phyloP scores from a whole-genome alignment of 345 rosid species.

The Carallia pectinifolia region DNA sequence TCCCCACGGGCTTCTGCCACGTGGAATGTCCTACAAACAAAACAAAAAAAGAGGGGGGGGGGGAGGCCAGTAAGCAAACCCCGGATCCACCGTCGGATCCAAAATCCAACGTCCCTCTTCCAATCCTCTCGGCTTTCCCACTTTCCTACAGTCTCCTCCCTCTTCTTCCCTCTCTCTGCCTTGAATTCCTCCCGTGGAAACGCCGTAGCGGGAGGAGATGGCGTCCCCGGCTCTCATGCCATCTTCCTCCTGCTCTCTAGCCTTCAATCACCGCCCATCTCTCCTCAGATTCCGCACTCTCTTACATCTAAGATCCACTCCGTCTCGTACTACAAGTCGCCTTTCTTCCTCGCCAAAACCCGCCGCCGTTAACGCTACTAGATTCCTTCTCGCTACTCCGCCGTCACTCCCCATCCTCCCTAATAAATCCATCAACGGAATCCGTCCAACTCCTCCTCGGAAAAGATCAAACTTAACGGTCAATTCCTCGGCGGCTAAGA shows the following conservation, averaged over 20 bases:
- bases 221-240: slow-evolving; percentile 74
- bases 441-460: neutral
- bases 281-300: slow-evolving; percentile 48
- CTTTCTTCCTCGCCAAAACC: slow-evolving; percentile 7
- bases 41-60: too few species aligned
- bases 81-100: slow-evolving; percentile 37
- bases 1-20: too few species aligned
- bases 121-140: neutral
- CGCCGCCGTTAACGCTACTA: neutral
- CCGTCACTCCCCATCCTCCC: slow-evolving; percentile 18
- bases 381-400: neutral
- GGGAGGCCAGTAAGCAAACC: neutral
- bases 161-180: neutral
- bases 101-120: slow-evolving; percentile 27
- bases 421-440: slow-evolving; percentile 13
- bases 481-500: slow-evolving; percentile 33
- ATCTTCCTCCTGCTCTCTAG: slow-evolving; percentile 58
- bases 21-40: too few species aligned
- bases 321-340: neutral
- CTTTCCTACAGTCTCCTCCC: neutral
- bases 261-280: slow-evolving; percentile 31
- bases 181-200: neutral
- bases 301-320: slow-evolving; percentile 26
- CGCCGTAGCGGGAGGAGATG: slow-evolving; percentile 39
- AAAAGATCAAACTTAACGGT: slow-evolving; percentile 24